Evolutionary conservation across 495 filamentous ascomycete genomes (phyloP), one percentile per base, ranked within the genome.

Genomic region (Jackrogersella multiformis): DNA sequence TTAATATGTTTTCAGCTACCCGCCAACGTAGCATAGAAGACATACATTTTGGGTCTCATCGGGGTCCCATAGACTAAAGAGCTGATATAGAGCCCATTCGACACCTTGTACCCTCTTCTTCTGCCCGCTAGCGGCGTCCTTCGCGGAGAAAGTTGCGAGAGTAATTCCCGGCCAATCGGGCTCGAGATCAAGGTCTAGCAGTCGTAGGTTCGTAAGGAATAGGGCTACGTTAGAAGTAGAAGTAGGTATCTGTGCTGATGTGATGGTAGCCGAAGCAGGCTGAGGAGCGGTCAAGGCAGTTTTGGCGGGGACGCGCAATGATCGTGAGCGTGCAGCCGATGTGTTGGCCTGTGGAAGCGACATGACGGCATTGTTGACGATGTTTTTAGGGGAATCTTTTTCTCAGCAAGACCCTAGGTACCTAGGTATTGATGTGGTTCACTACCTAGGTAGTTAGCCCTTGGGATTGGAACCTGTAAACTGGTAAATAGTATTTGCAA

Each of bases 41-140:
- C 78, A 48, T 79, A 92, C 90, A 81, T 89, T 87, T 68, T 87
- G 84, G 21, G 92, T 83, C 54, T 88, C 87, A 34, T 89, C 84
- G 15, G 85, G 86, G 73, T 95, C 91, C 90, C 90, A 96, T n/a
- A 94, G 74, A 5, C 82, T 78, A 73, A 94, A 95, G 32, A 97
- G 82, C 26, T 90, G 87, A 72, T 90, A 96, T 24, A 97, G 80
- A 8, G 88, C 87, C 91, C 92, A 96, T 79, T 97, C 93, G 28
- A 91, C 85, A 57, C 86, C 84, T 61, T 90, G 87, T 36, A 94
- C 87, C 20, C 92, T 87, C 71, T 88, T 87, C 78, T 91, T 91
- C 75, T 93, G 90, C 44, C 89, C 90, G 73, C 90, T 86, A 1
- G 85, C 87, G 0, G 80, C 80, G 72, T 89, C 86, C 55, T 86